Evolutionary conservation across 2,329 filamentous ascomycete genomes (phyloP).

Genomic region (Ceratocystis albifundus): DNA sequence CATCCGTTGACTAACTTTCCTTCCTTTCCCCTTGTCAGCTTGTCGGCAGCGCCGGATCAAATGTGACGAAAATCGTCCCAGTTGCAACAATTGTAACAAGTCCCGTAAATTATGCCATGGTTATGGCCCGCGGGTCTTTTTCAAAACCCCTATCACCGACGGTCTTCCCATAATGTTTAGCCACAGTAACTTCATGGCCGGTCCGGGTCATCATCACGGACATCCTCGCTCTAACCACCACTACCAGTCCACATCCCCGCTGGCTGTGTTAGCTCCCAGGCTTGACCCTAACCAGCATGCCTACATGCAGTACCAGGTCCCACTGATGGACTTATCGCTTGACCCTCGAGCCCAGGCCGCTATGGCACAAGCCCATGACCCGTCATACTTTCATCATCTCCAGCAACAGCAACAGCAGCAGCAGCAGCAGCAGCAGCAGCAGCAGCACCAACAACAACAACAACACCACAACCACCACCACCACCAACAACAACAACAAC

Average conservation of each 20-base stretch:
- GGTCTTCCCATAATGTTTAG: conserved; percentile 32
- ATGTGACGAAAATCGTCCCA: conserved; percentile 80
- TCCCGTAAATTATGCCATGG: conserved; percentile 76
- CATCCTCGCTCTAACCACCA: conserved; percentile 40
- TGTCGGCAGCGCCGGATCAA: conserved; percentile 94
- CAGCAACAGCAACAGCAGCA: background rate
- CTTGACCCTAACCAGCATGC: conserved; percentile 9
- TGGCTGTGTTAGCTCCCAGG: conserved; percentile 9
- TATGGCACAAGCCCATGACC: background rate
- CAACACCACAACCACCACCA: conserved; percentile 5
- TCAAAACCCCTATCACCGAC: conserved; percentile 55
- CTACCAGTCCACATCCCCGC: conserved; percentile 15
- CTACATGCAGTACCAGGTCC: conserved; percentile 4
- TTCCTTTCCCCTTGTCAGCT: conserved; percentile 38
- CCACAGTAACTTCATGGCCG: background rate
- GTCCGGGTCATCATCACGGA: conserved; percentile 25
- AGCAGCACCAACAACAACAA: background rate
- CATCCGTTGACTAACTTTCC: background rate
- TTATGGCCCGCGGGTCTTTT: conserved; percentile 69
- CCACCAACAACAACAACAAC: conserved; percentile 1
- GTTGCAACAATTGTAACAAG: conserved; percentile 74
- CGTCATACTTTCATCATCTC: background rate
- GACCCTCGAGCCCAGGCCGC: conserved; percentile 7
- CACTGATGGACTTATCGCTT: background rate
- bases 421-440: background rate